These are phyloP conservation scores for Jatropha multifida DNA, from an alignment of 441 rosid genomes.

Conservation along the genomic window DNA sequence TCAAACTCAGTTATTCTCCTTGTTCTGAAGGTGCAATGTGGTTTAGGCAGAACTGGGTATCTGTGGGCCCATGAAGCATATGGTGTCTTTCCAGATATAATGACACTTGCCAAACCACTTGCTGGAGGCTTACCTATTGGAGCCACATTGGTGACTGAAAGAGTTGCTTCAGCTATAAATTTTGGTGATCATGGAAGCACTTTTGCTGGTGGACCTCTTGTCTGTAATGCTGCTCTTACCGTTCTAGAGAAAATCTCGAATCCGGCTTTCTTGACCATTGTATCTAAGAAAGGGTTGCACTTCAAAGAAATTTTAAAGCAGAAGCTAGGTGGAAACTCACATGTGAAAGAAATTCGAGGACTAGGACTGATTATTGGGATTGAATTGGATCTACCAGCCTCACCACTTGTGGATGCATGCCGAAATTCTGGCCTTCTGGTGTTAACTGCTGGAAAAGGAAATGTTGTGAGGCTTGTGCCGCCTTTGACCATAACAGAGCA, in stretches of 20 bases:
- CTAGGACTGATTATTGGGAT: conserved; percentile 74
- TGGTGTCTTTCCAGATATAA: conserved; percentile 68
- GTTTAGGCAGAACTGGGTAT: conserved; percentile 73
- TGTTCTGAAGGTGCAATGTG: conserved; percentile 69
- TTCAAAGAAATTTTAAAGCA: conserved; percentile 50
- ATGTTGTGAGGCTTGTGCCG: conserved; percentile 53
- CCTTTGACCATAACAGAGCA: conserved; percentile 27
- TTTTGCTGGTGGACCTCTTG: conserved; percentile 75
- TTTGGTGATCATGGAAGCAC: conserved; percentile 95
- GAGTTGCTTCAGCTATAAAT: conserved; percentile 59
- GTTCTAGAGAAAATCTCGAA: conserved; percentile 66
- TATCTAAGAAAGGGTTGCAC: conserved; percentile 59
- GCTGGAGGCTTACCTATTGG: conserved; percentile 90
- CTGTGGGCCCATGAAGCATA: conserved; percentile 82
- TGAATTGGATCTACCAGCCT: conserved; percentile 65
- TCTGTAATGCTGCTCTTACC: conserved; percentile 60
- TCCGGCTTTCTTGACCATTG: conserved; percentile 64
- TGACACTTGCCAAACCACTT: conserved; percentile 88
- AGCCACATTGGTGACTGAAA: conserved; percentile 67
- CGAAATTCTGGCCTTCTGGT: conserved; percentile 69
- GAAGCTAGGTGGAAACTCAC: conserved; percentile 59
- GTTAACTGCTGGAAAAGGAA: conserved; percentile 85
- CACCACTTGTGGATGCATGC: conserved; percentile 72
- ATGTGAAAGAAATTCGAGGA: conserved; percentile 85
- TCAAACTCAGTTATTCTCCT: not conserved